Evolutionary conservation across 192 early-diverging fungal genomes (phyloP).

Genomic region (Funneliformis mosseae): DNA sequence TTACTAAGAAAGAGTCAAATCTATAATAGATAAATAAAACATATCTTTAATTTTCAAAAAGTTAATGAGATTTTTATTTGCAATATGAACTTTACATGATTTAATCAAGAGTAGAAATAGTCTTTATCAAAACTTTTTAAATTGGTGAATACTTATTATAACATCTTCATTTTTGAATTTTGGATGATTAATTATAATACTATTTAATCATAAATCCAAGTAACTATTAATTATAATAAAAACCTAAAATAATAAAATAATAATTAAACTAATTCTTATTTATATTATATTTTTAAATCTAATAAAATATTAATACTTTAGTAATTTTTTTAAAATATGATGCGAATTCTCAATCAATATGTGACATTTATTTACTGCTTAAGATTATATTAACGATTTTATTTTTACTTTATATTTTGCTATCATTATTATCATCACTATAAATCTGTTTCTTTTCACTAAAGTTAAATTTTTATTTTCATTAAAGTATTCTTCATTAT

Average conservation of each 20-base stretch:
- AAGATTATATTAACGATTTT: neutral
- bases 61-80: neutral
- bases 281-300: neutral
- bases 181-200: neutral
- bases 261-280: neutral
- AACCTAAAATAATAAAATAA: neutral
- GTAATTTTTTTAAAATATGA: conserved; percentile 3
- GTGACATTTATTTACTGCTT: neutral
- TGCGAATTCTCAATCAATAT: neutral
- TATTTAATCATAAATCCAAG: neutral
- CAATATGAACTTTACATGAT: neutral
- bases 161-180: neutral
- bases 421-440: too few species aligned
- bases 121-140: neutral
- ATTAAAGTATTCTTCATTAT: too few species aligned
- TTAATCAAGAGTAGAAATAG: too few species aligned
- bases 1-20: neutral
- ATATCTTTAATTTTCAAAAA: neutral
- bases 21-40: neutral
- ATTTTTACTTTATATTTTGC: too few species aligned
- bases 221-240: neutral
- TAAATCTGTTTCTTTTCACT: too few species aligned
- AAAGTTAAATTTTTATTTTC: too few species aligned
- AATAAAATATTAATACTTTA: neutral
- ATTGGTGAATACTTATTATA: neutral